These are phyloP conservation scores for Coemansia sp. DNA, from an alignment of 192 early-diverging fungal genomes.

Conservation along the genomic window DNA sequence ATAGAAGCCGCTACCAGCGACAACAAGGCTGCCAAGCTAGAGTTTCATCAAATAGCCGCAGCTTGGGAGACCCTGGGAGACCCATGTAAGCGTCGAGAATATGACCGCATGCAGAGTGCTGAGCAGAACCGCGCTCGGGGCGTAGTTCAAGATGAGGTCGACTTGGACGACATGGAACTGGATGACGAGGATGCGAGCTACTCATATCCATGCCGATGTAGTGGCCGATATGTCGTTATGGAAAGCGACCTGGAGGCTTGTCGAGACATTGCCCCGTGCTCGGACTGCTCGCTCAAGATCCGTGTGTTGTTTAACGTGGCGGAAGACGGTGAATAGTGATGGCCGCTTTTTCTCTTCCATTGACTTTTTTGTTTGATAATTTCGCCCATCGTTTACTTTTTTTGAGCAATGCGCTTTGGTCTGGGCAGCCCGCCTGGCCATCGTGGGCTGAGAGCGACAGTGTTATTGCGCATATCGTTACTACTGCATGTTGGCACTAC, in stretches of 20 bases:
- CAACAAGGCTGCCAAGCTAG: not conserved
- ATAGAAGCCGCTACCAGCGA: not conserved
- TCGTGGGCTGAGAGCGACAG: not conserved
- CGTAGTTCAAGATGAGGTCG: conserved; percentile 69
- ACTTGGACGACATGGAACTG: conserved; percentile 80
- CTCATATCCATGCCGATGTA: conserved; percentile 63
- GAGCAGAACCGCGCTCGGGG: conserved; percentile 27
- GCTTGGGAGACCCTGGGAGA: conserved; percentile 46
- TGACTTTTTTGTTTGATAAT: not conserved
- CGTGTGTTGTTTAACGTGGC: conserved; percentile 63
- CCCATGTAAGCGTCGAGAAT: conserved; percentile 16
- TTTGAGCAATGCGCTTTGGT: not conserved
- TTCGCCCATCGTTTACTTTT: not conserved
- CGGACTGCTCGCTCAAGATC: conserved; percentile 67
- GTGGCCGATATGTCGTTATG: conserved; percentile 57
- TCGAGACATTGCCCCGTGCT: conserved; percentile 61
- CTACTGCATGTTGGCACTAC: not conserved
- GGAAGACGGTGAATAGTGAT: conserved; percentile 12
- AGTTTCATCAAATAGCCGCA: conserved; percentile 35
- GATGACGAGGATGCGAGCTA: conserved; percentile 54
- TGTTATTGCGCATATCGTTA: not conserved
- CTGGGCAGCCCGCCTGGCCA: not conserved
- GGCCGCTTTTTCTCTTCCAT: not conserved
- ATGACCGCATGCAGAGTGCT: conserved; percentile 18
- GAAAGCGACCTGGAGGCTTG: conserved; percentile 67